Evolutionary conservation across 257 asterid genomes (phyloP).

Genomic region (Nicotiana paniculata): DNA sequence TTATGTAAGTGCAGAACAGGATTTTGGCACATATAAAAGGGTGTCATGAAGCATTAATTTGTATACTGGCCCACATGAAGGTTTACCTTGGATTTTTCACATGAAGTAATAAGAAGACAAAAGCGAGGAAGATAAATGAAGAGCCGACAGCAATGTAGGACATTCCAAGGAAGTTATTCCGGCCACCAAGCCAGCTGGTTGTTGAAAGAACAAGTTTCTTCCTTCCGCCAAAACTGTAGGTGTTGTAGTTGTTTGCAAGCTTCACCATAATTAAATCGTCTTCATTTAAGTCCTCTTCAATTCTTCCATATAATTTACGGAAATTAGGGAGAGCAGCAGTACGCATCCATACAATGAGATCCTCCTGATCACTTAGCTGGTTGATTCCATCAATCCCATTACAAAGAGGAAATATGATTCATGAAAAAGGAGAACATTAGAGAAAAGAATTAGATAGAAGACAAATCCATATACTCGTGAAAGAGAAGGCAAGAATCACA

Average conservation of each 20-base stretch:
- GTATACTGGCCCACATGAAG: not conserved
- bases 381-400: conserved; percentile 22
- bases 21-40: conserved; percentile 5
- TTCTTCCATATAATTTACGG: conserved; percentile 65
- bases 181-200: conserved; percentile 67
- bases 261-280: conserved; percentile 40
- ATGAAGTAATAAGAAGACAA: conserved; percentile 52
- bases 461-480: not conserved
- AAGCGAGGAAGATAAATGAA: conserved; percentile 37
- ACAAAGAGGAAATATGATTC: not conserved
- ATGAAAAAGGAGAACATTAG: not conserved
- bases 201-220: conserved; percentile 69
- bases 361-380: conserved; percentile 72
- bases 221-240: conserved; percentile 71
- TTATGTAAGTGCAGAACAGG: not conserved
- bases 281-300: conserved; percentile 57
- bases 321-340: conserved; percentile 68
- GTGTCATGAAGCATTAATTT: not conserved
- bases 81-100: conserved; percentile 56
- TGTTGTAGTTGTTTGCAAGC: conserved; percentile 63
- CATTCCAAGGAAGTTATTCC: conserved; percentile 55
- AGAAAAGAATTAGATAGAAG: not conserved
- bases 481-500: not conserved
- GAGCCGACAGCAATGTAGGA: conserved; percentile 51
- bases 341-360: conserved; percentile 82